A percentile compares a stretch with the other conserved stretches of the same genome.
These are phyloP conservation scores for Penicillium roqueforti DNA, from an alignment of 495 filamentous ascomycete species.

Conservation along the genomic window DNA sequence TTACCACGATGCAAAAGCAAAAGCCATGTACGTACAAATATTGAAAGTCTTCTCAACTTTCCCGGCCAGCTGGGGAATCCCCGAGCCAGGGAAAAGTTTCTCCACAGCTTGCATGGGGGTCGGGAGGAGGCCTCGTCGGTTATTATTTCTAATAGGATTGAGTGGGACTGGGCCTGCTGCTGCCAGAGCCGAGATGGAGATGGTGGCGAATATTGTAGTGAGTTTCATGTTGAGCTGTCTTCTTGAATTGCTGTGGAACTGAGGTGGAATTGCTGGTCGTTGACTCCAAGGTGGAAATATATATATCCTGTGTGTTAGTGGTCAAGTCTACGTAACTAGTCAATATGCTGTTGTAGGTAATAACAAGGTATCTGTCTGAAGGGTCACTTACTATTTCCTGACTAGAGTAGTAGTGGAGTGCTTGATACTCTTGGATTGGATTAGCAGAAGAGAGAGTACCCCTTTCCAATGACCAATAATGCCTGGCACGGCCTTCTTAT, in stretches of 20 bases:
- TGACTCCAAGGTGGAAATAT: neutral
- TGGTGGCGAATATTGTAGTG: constrained; percentile 12
- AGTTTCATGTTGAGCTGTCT: constrained; percentile 14
- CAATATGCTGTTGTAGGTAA: no score
- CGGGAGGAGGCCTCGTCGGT: constrained; percentile 13
- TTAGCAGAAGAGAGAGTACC: neutral
- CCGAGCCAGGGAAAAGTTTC: constrained; percentile 16
- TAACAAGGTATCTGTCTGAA: neutral
- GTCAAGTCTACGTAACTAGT: neutral
- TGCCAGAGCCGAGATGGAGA: constrained; percentile 11
- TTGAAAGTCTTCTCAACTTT: constrained; percentile 15
- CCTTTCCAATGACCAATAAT: neutral
- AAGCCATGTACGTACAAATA: neutral
- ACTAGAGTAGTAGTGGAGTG: neutral
- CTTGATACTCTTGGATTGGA: neutral
- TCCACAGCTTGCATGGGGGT: constrained; percentile 13
- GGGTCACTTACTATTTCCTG: neutral
- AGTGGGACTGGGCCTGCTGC: constrained; percentile 12
- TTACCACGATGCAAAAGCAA: neutral
- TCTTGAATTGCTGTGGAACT: neutral
- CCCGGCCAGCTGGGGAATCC: constrained; percentile 9
- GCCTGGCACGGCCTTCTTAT: neutral
- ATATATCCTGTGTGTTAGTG: neutral
- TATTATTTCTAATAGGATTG: no score
- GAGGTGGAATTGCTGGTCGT: no score